These are phyloP conservation scores for Meredithiella fracta DNA, from an alignment of 2,329 filamentous ascomycete species.

Conservation along the genomic window DNA sequence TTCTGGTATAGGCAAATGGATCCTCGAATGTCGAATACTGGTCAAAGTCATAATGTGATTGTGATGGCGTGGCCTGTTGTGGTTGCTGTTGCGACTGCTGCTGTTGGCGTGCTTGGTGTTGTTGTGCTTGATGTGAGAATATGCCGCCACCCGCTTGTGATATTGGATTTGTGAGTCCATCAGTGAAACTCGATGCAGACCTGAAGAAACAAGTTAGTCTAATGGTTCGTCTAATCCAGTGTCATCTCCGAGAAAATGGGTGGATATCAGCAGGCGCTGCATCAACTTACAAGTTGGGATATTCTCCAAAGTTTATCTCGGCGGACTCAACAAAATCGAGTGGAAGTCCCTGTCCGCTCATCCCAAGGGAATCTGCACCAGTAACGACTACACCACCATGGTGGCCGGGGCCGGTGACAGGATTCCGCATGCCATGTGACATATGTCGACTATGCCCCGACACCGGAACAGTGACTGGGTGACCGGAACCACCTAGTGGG, in stretches of 20 bases:
- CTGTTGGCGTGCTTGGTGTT: too few species aligned
- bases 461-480: neutral
- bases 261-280: neutral
- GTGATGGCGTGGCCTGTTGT: neutral
- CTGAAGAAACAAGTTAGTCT: neutral
- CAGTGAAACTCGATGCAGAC: neutral
- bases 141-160: neutral
- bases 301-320: neutral
- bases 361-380: neutral
- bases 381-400: neutral
- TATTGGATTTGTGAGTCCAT: neutral
- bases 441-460: neutral
- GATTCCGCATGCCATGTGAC: neutral
- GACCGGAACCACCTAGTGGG: constrained; percentile 1
- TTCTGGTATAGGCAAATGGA: constrained; percentile 28
- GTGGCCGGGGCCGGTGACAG: neutral
- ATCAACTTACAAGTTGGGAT: neutral
- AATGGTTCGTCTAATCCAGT: neutral
- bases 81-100: neutral
- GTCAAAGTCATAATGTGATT: constrained; percentile 8
- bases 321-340: neutral
- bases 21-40: constrained; percentile 37
- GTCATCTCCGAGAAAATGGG: neutral
- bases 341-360: neutral
- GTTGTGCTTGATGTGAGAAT: neutral